Evolutionary conservation across 1,284 basidiomycete species (phyloP).

Genomic region (Xerocomus alliaceus): DNA sequence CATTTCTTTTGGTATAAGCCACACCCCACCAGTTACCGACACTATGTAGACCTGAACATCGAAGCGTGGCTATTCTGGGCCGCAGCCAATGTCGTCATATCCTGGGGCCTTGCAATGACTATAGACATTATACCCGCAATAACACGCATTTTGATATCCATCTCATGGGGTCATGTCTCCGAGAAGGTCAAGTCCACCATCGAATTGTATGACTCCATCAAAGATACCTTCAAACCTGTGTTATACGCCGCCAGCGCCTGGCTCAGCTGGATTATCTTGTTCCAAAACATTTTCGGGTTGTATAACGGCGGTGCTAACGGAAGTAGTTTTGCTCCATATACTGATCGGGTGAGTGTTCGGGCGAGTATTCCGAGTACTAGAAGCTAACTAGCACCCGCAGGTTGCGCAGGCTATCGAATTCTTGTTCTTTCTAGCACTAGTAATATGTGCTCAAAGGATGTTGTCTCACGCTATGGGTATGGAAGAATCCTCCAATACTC

Average conservation of each 20-base stretch:
- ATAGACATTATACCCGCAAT: slow-evolving; percentile 69
- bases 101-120: slow-evolving; percentile 76
- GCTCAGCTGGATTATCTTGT: slow-evolving; percentile 76
- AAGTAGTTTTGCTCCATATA: slow-evolving; percentile 61
- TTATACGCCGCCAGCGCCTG: slow-evolving; percentile 71
- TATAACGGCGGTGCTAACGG: slow-evolving; percentile 51
- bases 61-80: slow-evolving; percentile 83
- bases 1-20: slow-evolving; percentile 73
- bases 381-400: slow-evolving; percentile 34
- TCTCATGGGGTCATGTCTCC: slow-evolving; percentile 76
- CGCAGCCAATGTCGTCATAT: slow-evolving; percentile 73
- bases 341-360: slow-evolving; percentile 43
- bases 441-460: slow-evolving; percentile 67
- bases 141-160: slow-evolving; percentile 57
- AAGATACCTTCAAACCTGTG: slow-evolving; percentile 69
- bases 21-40: slow-evolving; percentile 59
- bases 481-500: background rate
- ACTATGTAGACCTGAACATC: slow-evolving; percentile 68
- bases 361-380: background rate
- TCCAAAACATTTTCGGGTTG: slow-evolving; percentile 64
- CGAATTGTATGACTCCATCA: slow-evolving; percentile 72
- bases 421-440: slow-evolving; percentile 70
- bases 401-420: slow-evolving; percentile 67
- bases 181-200: slow-evolving; percentile 68
- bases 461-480: slow-evolving; percentile 65